These are phyloP conservation scores for Salvia miltiorrhiza DNA, from an alignment of 257 asterid species.

Conservation along the genomic window DNA sequence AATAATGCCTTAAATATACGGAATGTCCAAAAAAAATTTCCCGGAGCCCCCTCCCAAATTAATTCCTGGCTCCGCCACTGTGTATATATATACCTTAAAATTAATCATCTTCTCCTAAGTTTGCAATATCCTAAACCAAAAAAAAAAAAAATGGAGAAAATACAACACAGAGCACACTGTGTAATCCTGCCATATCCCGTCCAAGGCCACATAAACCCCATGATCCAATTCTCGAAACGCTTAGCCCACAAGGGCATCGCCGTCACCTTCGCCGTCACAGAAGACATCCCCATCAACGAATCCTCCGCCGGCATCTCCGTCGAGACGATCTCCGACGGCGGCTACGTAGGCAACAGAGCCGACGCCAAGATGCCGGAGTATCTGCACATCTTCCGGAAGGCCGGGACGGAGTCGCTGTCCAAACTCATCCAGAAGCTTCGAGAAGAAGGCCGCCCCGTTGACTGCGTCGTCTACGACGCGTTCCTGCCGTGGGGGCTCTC, in stretches of 20 bases:
- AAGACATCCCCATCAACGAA: slow-evolving; percentile 2
- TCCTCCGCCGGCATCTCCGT: slow-evolving; percentile 7
- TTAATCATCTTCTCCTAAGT: no score
- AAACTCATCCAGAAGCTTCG: slow-evolving; percentile 16
- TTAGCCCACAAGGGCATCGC: slow-evolving; percentile 18
- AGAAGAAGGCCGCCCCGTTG: neutral
- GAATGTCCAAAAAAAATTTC: no score
- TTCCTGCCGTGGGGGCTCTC: slow-evolving; percentile 17
- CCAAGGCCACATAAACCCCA: slow-evolving; percentile 46
- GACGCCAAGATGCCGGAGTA: neutral
- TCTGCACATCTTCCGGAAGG: neutral
- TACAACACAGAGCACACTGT: slow-evolving; percentile 23
- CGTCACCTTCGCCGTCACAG: slow-evolving; percentile 26
- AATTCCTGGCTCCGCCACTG: no score
- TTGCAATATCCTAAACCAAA: no score
- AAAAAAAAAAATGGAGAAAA: slow-evolving; percentile 14
- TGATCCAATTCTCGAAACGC: slow-evolving; percentile 41
- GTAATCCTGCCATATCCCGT: slow-evolving; percentile 31
- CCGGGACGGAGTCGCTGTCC: slow-evolving; percentile 13
- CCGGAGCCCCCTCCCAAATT: no score
- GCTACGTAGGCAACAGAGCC: slow-evolving; percentile 1
- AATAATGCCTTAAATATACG: no score
- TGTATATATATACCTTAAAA: no score
- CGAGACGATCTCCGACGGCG: slow-evolving; percentile 31
- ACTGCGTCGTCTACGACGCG: slow-evolving; percentile 24